phyloP scores from a whole-genome alignment of 352 stramenopile species.

The Peronospora farinosa region DNA sequence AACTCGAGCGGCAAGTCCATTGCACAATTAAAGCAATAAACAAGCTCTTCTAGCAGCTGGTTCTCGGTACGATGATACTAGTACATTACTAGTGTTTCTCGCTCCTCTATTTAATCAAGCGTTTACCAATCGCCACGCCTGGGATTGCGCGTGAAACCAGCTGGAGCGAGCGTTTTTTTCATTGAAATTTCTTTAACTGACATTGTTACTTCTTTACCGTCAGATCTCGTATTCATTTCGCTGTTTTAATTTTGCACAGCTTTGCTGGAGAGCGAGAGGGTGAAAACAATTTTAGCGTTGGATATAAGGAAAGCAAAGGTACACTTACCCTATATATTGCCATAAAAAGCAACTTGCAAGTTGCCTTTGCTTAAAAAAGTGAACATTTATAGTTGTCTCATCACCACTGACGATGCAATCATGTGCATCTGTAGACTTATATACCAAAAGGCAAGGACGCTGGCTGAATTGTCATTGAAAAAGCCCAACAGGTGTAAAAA shows the following conservation, averaged over 20 bases:
- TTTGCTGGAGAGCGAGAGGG: conserved; percentile 1
- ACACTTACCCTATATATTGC: conserved; percentile 1
- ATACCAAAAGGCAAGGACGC: conserved; percentile 11
- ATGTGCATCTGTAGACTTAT: conserved; percentile 6
- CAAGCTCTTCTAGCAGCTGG: not conserved
- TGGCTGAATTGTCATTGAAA: conserved; percentile 2
- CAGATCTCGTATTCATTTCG: not conserved
- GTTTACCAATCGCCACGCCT: conserved; percentile 3
- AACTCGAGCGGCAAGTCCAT: conserved; percentile 22
- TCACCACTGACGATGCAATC: conserved; percentile 11
- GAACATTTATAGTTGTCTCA: conserved; percentile 11
- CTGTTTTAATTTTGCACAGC: not conserved
- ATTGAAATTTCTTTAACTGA: conserved; percentile 17
- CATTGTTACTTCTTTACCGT: conserved; percentile 13
- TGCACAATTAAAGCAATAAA: not conserved
- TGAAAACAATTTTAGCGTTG: not conserved
- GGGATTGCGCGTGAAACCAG: conserved; percentile 5
- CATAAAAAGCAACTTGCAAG: conserved; percentile 10
- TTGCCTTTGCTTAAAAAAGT: conserved; percentile 8
- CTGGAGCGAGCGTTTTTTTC: conserved; percentile 22
- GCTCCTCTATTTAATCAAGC: not conserved
- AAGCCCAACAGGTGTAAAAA: conserved; percentile 7
- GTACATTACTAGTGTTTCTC: not conserved
- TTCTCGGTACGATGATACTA: conserved; percentile 13
- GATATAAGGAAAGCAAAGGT: conserved; percentile 3